Evolutionary conservation across 2,329 filamentous ascomycete species (phyloP).

Genomic region (Xylaria sp.): DNA sequence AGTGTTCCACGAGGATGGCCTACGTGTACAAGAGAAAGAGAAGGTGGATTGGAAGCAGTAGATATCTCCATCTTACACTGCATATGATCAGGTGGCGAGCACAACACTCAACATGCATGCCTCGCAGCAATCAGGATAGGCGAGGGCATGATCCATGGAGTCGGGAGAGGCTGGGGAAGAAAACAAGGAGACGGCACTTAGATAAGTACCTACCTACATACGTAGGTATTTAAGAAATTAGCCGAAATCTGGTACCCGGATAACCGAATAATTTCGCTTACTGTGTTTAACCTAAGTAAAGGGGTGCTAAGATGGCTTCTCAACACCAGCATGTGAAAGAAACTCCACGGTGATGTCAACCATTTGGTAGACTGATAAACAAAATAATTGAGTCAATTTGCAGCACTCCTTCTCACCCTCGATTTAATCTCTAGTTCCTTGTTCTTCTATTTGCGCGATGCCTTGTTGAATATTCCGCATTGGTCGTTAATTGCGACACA

Average conservation of each 20-base stretch:
- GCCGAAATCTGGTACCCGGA: too few relatives aligned
- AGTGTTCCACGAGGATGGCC: background rate
- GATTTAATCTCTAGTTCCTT: background rate
- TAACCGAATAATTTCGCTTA: background rate
- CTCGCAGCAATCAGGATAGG: background rate
- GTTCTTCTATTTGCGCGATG: background rate
- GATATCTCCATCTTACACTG: background rate
- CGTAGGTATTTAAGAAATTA: too few relatives aligned
- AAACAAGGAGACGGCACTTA: too few relatives aligned
- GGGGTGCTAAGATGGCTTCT: constrained; percentile 2
- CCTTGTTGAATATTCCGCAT: background rate
- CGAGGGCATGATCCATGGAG: too few relatives aligned
- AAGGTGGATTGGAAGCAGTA: background rate
- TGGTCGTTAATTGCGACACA: background rate
- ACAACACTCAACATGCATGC: constrained; percentile 2
- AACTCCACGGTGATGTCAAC: constrained; percentile 23
- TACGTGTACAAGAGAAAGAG: constrained; percentile 11
- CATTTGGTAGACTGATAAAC: background rate
- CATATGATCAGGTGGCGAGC: background rate
- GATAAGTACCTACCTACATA: background rate
- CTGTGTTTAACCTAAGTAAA: background rate
- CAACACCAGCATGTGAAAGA: background rate
- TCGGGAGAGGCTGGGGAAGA: too few relatives aligned
- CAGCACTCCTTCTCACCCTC: background rate
- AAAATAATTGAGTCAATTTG: background rate